Evolutionary conservation across 2,329 filamentous ascomycete genomes (phyloP), one percentile per base, ranked within the genome.

Genomic region (Delphinella strobiligena): DNA sequence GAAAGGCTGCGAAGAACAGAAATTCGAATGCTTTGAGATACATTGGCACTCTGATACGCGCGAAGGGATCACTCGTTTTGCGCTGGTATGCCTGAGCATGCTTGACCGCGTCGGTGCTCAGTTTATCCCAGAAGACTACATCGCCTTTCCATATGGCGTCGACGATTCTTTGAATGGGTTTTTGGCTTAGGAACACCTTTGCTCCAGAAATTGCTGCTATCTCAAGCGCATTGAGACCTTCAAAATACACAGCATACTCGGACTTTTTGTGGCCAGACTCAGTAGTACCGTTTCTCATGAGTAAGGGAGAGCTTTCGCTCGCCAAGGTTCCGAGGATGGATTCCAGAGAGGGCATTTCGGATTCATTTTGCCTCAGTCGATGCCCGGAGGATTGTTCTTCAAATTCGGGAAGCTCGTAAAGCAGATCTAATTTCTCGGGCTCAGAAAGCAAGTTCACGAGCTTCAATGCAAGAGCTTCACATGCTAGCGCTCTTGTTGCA

Each of bases 11-110:
- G 54, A 93, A 91, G 65, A 91, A 93, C 10, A 83, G 52, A 4
- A 86, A 80, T 59, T 93, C 85, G 56, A 86, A 93, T 2, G 76
- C 72, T 60, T 93, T 93, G 47, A 88, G 74, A 54, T 93, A 93
- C 48, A 82, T 75, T 16, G 86, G 86, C 2, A 93, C 86, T 14
- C 85, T 68, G 17, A 86, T 62, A 17, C 86, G 74, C 34, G 80
- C 84, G 58, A 82, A 87, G 2, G 79, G 79, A 52, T 89, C 82
- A 19, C 78, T 69, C 11, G 70, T 66, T 59, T 58, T 59, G 47
- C 67, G 64, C 54, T 83, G 83, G 61, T 91, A 93, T 47, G 83
- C 75, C 16, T 80, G 78, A 1, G 85, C 80, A 51, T 77, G 76
- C 60, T 93, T 93, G 42, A 70, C 73, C 0, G 83, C 77, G 51